Percentiles rank a stretch among this genome's conserved stretches.
phyloP scores from a whole-genome alignment of 2,329 filamentous ascomycete genomes.

The Fusarium caatingaense region DNA sequence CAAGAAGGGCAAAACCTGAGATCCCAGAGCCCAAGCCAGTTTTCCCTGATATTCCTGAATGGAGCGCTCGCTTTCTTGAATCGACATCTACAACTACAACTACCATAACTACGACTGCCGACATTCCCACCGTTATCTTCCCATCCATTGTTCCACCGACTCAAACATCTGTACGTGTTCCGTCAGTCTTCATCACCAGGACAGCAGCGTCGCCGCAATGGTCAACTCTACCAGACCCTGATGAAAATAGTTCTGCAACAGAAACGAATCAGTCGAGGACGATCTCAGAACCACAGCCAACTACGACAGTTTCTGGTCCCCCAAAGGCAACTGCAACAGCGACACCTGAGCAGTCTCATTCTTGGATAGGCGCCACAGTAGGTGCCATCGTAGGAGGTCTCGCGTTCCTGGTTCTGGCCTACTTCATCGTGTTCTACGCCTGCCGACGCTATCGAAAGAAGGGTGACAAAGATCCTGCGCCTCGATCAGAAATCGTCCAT shows the following conservation, averaged over 20 bases:
- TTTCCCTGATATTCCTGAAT: background rate
- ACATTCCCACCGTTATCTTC: background rate
- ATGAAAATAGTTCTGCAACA: background rate
- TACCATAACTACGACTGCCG: background rate
- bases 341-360: too few species aligned
- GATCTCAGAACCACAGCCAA: background rate
- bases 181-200: background rate
- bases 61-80: background rate
- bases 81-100: background rate
- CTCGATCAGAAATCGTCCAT: background rate
- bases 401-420: background rate
- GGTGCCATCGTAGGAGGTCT: background rate
- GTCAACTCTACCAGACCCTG: constrained; percentile 1
- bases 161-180: background rate
- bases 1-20: background rate
- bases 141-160: background rate
- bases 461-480: background rate
- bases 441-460: background rate
- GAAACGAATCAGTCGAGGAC: background rate
- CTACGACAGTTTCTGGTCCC: background rate
- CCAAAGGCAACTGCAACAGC: background rate
- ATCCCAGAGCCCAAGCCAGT: background rate
- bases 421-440: background rate
- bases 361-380: too few species aligned
- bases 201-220: background rate